These are phyloP conservation scores for Tulasnella sp. DNA, from an alignment of 768 basidiomycete species.

Conservation along the genomic window DNA sequence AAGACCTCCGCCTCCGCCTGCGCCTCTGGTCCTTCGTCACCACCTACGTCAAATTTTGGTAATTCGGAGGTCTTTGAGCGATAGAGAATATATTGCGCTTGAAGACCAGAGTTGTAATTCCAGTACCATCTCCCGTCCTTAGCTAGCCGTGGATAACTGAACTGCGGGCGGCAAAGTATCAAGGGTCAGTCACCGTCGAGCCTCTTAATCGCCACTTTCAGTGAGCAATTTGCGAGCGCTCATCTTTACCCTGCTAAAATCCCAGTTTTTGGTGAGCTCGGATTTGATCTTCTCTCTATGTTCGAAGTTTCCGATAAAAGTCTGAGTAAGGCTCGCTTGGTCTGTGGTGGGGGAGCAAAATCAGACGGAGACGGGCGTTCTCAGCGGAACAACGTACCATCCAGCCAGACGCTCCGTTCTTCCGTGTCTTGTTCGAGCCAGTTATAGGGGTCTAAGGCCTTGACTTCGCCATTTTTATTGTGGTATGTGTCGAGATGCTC, in stretches of 20 bases:
- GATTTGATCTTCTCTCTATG: slow-evolving; percentile 51
- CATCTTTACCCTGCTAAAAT: slow-evolving; percentile 42
- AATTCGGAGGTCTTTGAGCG: slow-evolving; percentile 6
- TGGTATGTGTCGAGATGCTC: slow-evolving; percentile 63
- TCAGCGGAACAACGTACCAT: slow-evolving; percentile 19
- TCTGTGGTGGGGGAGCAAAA: slow-evolving; percentile 24
- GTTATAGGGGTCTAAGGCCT: slow-evolving; percentile 60
- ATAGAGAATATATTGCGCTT: slow-evolving; percentile 42
- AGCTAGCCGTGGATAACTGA: slow-evolving; percentile 52
- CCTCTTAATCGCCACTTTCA: background rate
- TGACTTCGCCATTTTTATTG: slow-evolving; percentile 56
- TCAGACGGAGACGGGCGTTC: background rate
- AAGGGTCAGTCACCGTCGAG: background rate
- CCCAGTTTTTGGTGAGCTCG: slow-evolving; percentile 47
- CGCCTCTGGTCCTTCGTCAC: slow-evolving; percentile 33
- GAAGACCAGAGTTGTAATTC: slow-evolving; percentile 69
- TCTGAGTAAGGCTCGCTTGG: slow-evolving; percentile 52
- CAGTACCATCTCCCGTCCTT: slow-evolving; percentile 73
- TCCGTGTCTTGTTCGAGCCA: slow-evolving; percentile 61
- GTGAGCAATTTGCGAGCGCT: background rate
- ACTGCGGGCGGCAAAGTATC: slow-evolving; percentile 36
- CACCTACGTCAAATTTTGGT: slow-evolving; percentile 12
- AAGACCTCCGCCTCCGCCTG: slow-evolving; percentile 65
- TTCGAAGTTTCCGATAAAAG: slow-evolving; percentile 56
- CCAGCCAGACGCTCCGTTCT: slow-evolving; percentile 47